Evolutionary conservation across 2,329 filamentous ascomycete species (phyloP), one percentile per base, ranked within the genome.

Genomic region (Eutypella sp.): DNA sequence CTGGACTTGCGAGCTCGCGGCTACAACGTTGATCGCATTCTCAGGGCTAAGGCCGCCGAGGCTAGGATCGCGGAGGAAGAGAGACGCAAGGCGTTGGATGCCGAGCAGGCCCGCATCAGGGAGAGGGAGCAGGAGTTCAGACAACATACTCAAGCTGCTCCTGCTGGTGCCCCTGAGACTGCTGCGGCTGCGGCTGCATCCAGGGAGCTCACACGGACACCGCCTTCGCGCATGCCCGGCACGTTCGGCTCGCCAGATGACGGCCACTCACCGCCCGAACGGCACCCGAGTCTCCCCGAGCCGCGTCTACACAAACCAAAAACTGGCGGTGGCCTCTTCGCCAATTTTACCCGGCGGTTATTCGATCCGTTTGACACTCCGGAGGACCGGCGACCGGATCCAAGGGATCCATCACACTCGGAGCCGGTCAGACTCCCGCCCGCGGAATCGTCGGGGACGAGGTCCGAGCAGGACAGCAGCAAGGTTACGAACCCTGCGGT

Each of bases 11-110:
- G 89, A 57, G 82, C 84, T 49, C 89, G 93, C 52, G 93, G 93
- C 2, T 97, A 96, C 73, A 97, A 99, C 55, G 93, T 99, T 33
- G 89, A 96, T 60, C 85, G 93, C 41, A 97, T 99, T 51, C 75
- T 99, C 19, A 82, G 89, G 31, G 85, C 85, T 44, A 95, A 95
- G 69, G 89, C 87, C 18, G 87, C 88, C 2, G 90, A 97, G 65
- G 88, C 89, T 5, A 81, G 88, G 43, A 83, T 97, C 53, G 90
- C 89, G 0, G 91, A 96, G 60, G 86, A 87, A 57, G 83, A 89
- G 62, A 79, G 87, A 41, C 83, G 85, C 58, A 84, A 84, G 58
- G 82, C 87, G 29, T 65, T 90, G 5, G 85, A 87, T 51, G 79
- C 81, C 40, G 89, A 95, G 59, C 80, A 85, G 53, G 79, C 81